Conservation (phyloP, 164 flowering plant genomes). For the Malania oleifera region DNA sequence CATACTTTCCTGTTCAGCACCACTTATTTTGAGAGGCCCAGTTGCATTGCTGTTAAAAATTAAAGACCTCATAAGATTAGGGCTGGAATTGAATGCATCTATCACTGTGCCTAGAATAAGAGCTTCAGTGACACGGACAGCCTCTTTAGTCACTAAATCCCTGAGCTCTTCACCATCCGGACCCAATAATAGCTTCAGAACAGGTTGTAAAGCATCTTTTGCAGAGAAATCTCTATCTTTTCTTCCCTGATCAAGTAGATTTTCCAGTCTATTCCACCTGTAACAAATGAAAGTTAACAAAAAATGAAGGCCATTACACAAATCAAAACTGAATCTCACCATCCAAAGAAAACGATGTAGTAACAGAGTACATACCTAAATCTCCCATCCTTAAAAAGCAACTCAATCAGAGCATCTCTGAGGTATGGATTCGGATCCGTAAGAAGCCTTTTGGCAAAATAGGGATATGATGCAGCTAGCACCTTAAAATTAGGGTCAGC, state of each 20-base stretch:
- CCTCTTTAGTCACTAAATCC: constrained; percentile 69
- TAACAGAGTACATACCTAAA: constrained; percentile 56
- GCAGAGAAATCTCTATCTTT: constrained; percentile 87
- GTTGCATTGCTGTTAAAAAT: constrained; percentile 36
- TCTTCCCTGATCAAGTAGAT: constrained; percentile 82
- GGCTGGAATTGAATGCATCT: constrained; percentile 63
- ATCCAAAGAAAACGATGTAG: not conserved
- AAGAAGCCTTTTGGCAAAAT: constrained; percentile 97
- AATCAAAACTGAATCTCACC: not conserved
- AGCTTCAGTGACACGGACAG: constrained; percentile 85
- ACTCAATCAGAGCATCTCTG: constrained; percentile 95
- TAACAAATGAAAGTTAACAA: constrained; percentile 11
- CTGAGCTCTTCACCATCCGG: constrained; percentile 81
- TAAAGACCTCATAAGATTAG: constrained; percentile 40
- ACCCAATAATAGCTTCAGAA: constrained; percentile 71
- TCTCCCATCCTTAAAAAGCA: constrained; percentile 92
- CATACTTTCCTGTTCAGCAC: constrained; percentile 55
- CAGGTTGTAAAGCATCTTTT: constrained; percentile 94
- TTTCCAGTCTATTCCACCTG: constrained; percentile 99
- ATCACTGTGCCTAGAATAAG: constrained; percentile 47
- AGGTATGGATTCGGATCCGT: constrained; percentile 98
- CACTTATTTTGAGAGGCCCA: constrained; percentile 42
- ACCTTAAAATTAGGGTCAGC: constrained; percentile 98
- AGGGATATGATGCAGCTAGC: constrained; percentile 97
- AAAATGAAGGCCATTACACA: too few relatives aligned